Percentiles rank a stretch among this genome's conserved stretches.
Conservation (phyloP, 306 rosid species). For the Vigna nakashimae region DNA sequence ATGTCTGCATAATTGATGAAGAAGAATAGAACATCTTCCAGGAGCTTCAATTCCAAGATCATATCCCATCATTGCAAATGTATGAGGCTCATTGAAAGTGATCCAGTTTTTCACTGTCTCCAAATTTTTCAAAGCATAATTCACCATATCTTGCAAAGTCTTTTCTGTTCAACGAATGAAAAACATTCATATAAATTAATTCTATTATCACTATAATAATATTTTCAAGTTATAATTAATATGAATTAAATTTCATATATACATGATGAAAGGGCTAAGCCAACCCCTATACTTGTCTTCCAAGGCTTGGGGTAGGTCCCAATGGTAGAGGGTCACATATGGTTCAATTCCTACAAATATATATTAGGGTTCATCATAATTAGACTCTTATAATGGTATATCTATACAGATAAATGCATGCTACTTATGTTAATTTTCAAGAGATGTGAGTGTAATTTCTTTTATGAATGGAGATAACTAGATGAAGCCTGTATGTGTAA, state of each 20-base stretch:
- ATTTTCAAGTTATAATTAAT: neutral
- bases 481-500: too few species aligned
- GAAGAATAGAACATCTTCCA: conserved; percentile 79
- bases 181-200: neutral
- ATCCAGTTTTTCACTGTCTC: conserved; percentile 96
- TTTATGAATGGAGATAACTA: too few species aligned
- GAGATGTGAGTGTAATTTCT: too few species aligned
- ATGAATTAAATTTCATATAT: conserved; percentile 49
- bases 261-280: conserved; percentile 81
- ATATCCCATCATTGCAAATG: conserved; percentile 79
- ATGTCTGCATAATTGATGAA: conserved; percentile 39
- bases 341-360: conserved; percentile 74
- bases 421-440: neutral
- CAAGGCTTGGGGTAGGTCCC: conserved; percentile 97
- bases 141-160: conserved; percentile 82
- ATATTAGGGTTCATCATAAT: conserved; percentile 14
- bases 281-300: conserved; percentile 86
- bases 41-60: conserved; percentile 92
- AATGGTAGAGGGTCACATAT: conserved; percentile 88
- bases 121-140: conserved; percentile 79
- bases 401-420: neutral
- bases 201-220: neutral
- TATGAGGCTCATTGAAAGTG: conserved; percentile 93
- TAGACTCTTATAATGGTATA: neutral
- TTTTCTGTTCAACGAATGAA: conserved; percentile 50